Evolutionary conservation across 495 filamentous ascomycete species (phyloP).

Genomic region (Physcia stellaris): DNA sequence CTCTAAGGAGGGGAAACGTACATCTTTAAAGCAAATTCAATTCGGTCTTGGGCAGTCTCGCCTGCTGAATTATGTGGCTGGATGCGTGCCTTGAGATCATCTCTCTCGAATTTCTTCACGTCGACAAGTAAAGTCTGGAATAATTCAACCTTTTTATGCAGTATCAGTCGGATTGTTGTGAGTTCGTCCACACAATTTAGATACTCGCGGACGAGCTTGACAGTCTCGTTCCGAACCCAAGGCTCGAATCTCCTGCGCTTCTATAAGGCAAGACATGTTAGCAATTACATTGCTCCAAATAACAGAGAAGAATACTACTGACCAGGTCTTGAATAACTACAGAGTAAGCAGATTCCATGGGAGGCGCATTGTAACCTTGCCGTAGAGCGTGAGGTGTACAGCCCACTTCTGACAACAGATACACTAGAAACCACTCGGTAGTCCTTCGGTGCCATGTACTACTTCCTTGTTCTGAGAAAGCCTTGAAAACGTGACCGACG

Average conservation of each 20-base stretch:
- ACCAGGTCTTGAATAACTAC: constrained; percentile 18
- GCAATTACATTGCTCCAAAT: too few species aligned
- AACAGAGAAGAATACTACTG: too few species aligned
- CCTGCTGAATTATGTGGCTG: constrained; percentile 11
- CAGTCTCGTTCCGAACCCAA: constrained; percentile 18
- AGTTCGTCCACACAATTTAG: constrained; percentile 18
- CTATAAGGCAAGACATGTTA: not conserved
- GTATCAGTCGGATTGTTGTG: constrained; percentile 11
- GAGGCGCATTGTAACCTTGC: constrained; percentile 18
- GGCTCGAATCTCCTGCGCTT: constrained; percentile 17
- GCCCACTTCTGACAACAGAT: constrained; percentile 18
- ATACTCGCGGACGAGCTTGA: constrained; percentile 18
- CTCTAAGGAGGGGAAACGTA: too few species aligned
- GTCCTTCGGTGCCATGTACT: constrained; percentile 18
- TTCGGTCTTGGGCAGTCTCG: constrained; percentile 9
- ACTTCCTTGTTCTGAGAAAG: constrained; percentile 18
- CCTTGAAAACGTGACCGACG: constrained; percentile 15
- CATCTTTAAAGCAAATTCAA: constrained; percentile 12
- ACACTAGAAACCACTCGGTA: constrained; percentile 20
- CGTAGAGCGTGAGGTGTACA: constrained; percentile 16
- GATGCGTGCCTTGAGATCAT: constrained; percentile 11
- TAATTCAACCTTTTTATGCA: constrained; percentile 14
- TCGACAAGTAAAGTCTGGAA: constrained; percentile 16
- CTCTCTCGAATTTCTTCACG: constrained; percentile 15
- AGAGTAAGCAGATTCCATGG: constrained; percentile 15